Evolutionary conservation across 768 basidiomycete genomes (phyloP).

Genomic region (Pleurotus platypus): DNA sequence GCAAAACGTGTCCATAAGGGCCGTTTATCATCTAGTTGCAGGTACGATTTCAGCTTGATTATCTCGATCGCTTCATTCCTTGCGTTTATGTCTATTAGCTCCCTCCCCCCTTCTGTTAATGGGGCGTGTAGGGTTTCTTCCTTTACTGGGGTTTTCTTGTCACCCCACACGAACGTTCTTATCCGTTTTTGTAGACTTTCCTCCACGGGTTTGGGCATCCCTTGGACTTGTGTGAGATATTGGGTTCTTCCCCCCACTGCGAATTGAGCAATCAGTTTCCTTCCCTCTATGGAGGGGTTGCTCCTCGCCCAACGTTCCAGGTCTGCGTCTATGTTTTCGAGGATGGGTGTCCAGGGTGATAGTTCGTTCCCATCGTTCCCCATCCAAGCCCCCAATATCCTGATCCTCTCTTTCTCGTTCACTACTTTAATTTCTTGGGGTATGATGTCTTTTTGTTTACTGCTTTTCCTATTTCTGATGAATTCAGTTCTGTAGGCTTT

Average conservation of each 20-base stretch:
- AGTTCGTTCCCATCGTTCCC: conserved; percentile 22
- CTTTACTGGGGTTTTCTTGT: conserved; percentile 11
- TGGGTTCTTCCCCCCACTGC: conserved; percentile 27
- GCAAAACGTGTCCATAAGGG: neutral
- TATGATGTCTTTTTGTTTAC: conserved; percentile 10
- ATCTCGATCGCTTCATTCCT: conserved; percentile 13
- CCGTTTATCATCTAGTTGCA: neutral
- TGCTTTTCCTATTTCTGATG: neutral
- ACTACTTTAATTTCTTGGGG: too few relatives aligned
- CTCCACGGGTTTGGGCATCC: too few relatives aligned
- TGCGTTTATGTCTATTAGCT: conserved; percentile 6
- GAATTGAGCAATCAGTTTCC: conserved; percentile 20
- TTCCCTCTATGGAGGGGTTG: conserved; percentile 25
- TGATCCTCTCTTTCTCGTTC: conserved; percentile 19
- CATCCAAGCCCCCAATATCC: conserved; percentile 28
- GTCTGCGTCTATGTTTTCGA: conserved; percentile 20
- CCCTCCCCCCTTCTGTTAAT: conserved; percentile 16
- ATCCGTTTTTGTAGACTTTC: conserved; percentile 19
- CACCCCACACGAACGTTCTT: conserved; percentile 24
- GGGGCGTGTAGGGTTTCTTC: conserved; percentile 14
- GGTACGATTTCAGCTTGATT: conserved; percentile 11
- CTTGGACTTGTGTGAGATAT: conserved; percentile 29
- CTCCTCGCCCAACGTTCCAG: conserved; percentile 21
- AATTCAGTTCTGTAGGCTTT: conserved; percentile 7
- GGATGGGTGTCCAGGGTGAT: conserved; percentile 18